These are phyloP conservation scores for Melastoma malabathricum DNA, from an alignment of 345 rosid species.

Conservation along the genomic window DNA sequence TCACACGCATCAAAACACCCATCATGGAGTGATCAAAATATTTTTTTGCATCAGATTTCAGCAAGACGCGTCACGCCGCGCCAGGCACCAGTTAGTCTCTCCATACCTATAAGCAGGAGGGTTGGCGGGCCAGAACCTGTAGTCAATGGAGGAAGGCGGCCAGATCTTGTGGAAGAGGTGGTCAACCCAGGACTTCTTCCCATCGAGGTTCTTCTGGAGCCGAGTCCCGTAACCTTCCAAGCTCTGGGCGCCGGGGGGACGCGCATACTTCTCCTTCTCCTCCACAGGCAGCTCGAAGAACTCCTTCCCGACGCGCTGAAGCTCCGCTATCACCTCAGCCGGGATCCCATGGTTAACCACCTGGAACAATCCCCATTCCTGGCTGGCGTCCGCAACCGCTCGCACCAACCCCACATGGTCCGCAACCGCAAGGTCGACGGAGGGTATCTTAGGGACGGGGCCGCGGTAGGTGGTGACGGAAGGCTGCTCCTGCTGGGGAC, in stretches of 20 bases:
- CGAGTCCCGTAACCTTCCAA: conserved; percentile 66
- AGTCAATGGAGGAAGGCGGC: conserved; percentile 50
- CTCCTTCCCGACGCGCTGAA: conserved; percentile 42
- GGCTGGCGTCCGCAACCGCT: conserved; percentile 19
- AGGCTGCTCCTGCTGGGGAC: conserved; percentile 59
- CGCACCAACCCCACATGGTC: conserved; percentile 16
- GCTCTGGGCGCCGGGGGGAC: conserved; percentile 19
- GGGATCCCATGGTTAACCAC: conserved; percentile 54
- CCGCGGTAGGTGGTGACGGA: conserved; percentile 48
- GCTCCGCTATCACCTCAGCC: conserved; percentile 18
- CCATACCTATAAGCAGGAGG: conserved; percentile 63
- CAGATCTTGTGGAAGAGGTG: conserved; percentile 71
- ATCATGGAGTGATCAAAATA: neutral
- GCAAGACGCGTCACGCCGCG: too few species aligned
- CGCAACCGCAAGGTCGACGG: conserved; percentile 25
- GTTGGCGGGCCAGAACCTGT: conserved; percentile 59
- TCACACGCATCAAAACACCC: neutral
- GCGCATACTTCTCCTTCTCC: conserved; percentile 52
- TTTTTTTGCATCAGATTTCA: too few species aligned
- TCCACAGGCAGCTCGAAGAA: conserved; percentile 57
- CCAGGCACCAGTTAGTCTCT: too few species aligned
- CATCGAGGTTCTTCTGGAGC: conserved; percentile 35
- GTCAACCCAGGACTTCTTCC: conserved; percentile 66
- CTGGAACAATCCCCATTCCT: conserved; percentile 57
- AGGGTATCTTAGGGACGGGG: conserved; percentile 29